These are phyloP conservation scores for Phytophthora uliginosa DNA, from an alignment of 352 stramenopile genomes.

Conservation along the genomic window DNA sequence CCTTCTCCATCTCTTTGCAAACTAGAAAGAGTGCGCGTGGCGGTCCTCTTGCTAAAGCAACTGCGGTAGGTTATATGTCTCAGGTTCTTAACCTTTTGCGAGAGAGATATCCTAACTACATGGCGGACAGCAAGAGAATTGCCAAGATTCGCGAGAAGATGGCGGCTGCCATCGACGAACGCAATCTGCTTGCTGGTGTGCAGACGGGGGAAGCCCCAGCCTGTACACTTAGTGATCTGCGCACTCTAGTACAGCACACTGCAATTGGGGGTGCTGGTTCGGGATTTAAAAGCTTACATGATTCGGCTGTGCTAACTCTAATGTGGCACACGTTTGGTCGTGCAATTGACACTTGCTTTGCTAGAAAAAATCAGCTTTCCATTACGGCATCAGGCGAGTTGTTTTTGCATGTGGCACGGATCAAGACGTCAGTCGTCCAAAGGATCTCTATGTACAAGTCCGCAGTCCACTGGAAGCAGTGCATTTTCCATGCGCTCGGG, in stretches of 20 bases:
- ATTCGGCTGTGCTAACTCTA: neutral
- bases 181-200: conserved; percentile 25
- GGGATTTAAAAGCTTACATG: neutral
- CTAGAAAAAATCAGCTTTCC: conserved; percentile 26
- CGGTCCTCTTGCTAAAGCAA: conserved; percentile 22
- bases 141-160: conserved; percentile 36
- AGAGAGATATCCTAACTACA: conserved; percentile 7
- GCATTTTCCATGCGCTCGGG: conserved; percentile 8
- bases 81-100: conserved; percentile 17
- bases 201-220: conserved; percentile 30
- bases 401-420: conserved; percentile 17
- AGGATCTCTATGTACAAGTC: conserved; percentile 6
- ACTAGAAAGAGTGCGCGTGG: conserved; percentile 22
- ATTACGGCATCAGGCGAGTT: conserved; percentile 13
- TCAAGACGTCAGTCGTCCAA: conserved; percentile 7
- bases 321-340: conserved; percentile 19
- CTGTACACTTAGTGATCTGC: conserved; percentile 26
- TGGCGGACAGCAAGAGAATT: conserved; percentile 21
- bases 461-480: conserved; percentile 5
- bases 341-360: conserved; percentile 33
- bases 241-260: conserved; percentile 14
- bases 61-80: conserved; percentile 21
- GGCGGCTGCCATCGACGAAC: conserved; percentile 28
- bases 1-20: conserved; percentile 29
- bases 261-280: neutral